Conservation (phyloP, 2,329 filamentous ascomycete species). For the Mariannaea sp. region DNA sequence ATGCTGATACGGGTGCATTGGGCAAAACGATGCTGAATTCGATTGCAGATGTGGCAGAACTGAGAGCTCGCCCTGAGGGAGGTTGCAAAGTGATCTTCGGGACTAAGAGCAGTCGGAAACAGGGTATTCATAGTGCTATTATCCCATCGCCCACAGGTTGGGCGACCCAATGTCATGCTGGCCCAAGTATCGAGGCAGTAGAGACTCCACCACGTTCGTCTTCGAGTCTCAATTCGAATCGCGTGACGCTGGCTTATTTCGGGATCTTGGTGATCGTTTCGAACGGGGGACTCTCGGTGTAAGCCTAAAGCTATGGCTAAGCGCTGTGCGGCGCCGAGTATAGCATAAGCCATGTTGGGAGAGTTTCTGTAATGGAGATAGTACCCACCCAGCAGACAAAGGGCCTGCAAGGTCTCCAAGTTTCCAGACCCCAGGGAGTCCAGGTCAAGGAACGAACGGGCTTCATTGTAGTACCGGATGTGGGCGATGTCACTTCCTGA, state of each 20-base stretch:
- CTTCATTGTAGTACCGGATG: conserved; percentile 60
- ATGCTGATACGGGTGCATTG: conserved; percentile 32
- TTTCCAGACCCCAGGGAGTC: conserved; percentile 63
- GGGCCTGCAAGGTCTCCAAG: conserved; percentile 74
- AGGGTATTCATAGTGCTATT: conserved; percentile 39
- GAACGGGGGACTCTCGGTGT: conserved; percentile 60
- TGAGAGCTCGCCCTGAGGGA: conserved; percentile 35
- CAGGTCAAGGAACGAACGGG: conserved; percentile 57
- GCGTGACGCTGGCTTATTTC: conserved; percentile 46
- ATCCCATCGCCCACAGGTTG: conserved; percentile 44
- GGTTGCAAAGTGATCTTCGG: conserved; percentile 35
- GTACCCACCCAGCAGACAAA: conserved; percentile 73
- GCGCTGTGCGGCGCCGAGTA: conserved; percentile 71
- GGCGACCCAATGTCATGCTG: conserved; percentile 69
- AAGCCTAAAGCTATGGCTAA: conserved; percentile 77
- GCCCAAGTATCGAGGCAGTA: conserved; percentile 76
- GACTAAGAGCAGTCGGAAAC: conserved; percentile 27
- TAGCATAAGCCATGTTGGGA: conserved; percentile 75
- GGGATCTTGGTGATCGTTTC: conserved; percentile 42
- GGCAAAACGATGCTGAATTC: conserved; percentile 40
- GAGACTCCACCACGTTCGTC: conserved; percentile 74
- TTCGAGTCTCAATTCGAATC: conserved; percentile 56
- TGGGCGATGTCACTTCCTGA: conserved; percentile 60
- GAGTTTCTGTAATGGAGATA: conserved; percentile 80
- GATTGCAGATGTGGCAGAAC: conserved; percentile 40